Evolutionary conservation across 768 basidiomycete genomes (phyloP).

Genomic region (Suillus subalutaceus): DNA sequence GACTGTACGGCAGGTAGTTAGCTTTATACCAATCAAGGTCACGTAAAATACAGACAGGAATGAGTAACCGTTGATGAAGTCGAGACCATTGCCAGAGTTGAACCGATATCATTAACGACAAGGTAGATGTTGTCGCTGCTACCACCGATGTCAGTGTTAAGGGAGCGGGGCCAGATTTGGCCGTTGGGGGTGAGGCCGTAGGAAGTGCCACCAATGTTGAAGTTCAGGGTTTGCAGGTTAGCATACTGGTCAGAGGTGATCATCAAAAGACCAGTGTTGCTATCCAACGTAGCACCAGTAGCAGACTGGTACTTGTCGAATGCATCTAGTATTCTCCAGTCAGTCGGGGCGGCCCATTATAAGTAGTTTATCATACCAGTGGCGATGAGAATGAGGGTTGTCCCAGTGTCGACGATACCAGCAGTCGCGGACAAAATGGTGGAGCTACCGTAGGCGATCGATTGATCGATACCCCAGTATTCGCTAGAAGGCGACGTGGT

Average conservation of each 20-base stretch:
- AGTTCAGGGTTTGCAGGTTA: slow-evolving; percentile 28
- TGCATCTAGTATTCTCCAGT: slow-evolving; percentile 21
- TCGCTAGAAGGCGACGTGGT: slow-evolving; percentile 21
- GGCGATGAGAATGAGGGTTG: slow-evolving; percentile 28
- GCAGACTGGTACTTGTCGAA: slow-evolving; percentile 22
- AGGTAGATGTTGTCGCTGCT: slow-evolving; percentile 29
- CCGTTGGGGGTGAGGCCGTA: slow-evolving; percentile 30
- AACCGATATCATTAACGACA: slow-evolving; percentile 28
- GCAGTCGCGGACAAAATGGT: slow-evolving; percentile 26
- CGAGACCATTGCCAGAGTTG: slow-evolving; percentile 19
- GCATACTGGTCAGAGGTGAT: slow-evolving; percentile 29
- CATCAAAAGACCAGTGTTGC: slow-evolving; percentile 32
- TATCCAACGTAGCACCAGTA: slow-evolving; percentile 33
- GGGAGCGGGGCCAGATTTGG: slow-evolving; percentile 38
- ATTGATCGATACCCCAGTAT: slow-evolving; percentile 38
- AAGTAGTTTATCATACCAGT: slow-evolving; percentile 17
- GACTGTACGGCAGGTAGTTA: slow-evolving; percentile 9
- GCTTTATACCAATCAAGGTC: not conserved
- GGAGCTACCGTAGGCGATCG: slow-evolving; percentile 28
- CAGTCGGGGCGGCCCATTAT: not conserved
- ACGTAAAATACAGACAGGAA: slow-evolving; percentile 19
- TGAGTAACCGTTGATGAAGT: slow-evolving; percentile 28
- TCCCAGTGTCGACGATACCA: slow-evolving; percentile 39
- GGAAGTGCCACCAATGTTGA: slow-evolving; percentile 24
- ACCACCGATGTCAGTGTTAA: slow-evolving; percentile 35